These are phyloP conservation scores for Cadophora gregata DNA, from an alignment of 2,329 filamentous ascomycete genomes.

Conservation along the genomic window DNA sequence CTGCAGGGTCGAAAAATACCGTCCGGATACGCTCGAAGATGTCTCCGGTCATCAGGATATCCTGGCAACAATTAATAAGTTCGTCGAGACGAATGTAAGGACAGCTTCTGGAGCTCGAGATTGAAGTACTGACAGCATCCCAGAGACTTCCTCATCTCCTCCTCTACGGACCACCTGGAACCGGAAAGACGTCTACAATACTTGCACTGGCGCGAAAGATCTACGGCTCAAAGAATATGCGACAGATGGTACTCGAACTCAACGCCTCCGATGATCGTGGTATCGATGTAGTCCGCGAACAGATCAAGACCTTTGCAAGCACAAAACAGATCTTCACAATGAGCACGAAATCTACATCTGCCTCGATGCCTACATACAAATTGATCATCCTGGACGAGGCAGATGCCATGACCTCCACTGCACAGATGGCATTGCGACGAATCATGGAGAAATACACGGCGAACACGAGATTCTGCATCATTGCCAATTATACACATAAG, in stretches of 20 bases:
- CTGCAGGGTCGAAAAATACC: conserved; percentile 92
- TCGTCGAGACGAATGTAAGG: conserved; percentile 83
- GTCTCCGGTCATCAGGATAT: conserved; percentile 98
- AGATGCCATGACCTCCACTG: conserved; percentile 99
- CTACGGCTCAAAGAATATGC: conserved; percentile 89
- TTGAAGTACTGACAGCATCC: conserved; percentile 14
- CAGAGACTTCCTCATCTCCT: conserved; percentile 90
- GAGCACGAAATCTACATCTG: conserved; percentile 58
- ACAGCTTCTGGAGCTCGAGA: neutral
- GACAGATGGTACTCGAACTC: conserved; percentile 97
- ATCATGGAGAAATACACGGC: conserved; percentile 99
- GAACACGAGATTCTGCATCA: conserved; percentile 97
- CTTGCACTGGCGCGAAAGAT: conserved; percentile 91
- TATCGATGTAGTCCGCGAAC: conserved; percentile 96
- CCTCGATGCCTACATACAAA: conserved; percentile 78
- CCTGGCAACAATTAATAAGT: conserved; percentile 95
- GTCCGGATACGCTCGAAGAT: conserved; percentile 85
- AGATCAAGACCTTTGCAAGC: conserved; percentile 99
- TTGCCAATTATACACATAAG: conserved; percentile 99
- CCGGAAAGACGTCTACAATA: conserved; percentile 96
- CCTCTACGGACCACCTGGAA: conserved; percentile 94
- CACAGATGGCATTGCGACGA: conserved; percentile 93
- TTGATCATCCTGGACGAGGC: conserved; percentile 97
- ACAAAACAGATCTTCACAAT: conserved; percentile 94
- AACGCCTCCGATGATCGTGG: conserved; percentile 97